Conservation (phyloP, 768 basidiomycete genomes). For the Floccularia luteovirens region DNA sequence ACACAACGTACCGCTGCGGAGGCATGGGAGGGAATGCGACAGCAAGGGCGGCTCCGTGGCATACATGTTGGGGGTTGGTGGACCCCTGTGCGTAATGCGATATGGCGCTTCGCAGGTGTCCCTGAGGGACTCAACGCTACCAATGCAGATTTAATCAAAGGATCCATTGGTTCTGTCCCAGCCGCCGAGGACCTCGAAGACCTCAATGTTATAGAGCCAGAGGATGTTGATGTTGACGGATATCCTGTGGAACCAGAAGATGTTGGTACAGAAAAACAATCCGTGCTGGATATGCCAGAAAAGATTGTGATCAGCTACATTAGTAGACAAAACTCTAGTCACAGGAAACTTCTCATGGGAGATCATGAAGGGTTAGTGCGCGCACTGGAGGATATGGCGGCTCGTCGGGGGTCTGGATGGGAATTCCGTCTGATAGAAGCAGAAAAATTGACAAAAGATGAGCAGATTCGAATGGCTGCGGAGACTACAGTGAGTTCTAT, state of each 20-base stretch:
- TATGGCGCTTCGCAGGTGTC: slow-evolving; percentile 63
- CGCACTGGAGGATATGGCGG: slow-evolving; percentile 43
- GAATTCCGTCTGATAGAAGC: slow-evolving; percentile 55
- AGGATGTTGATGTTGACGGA: slow-evolving; percentile 12
- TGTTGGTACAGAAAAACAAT: slow-evolving; percentile 15
- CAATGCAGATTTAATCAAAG: background rate
- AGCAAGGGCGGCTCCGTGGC: slow-evolving; percentile 23
- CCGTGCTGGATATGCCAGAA: slow-evolving; percentile 29
- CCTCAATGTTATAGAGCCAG: no score
- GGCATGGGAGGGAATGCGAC: slow-evolving; percentile 48
- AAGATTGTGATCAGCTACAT: slow-evolving; percentile 68
- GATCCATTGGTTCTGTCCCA: background rate
- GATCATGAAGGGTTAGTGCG: slow-evolving; percentile 50
- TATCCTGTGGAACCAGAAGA: slow-evolving; percentile 7
- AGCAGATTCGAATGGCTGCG: slow-evolving; percentile 60
- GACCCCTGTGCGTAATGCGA: slow-evolving; percentile 60
- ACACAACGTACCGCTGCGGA: slow-evolving; percentile 71
- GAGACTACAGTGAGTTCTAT: slow-evolving; percentile 55
- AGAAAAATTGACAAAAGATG: slow-evolving; percentile 64
- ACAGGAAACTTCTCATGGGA: slow-evolving; percentile 43
- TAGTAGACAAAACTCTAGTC: slow-evolving; percentile 46
- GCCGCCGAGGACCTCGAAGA: no score
- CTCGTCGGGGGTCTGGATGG: slow-evolving; percentile 34
- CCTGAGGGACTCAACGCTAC: background rate
- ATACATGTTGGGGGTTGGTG: slow-evolving; percentile 60